Evolutionary conservation across 1,284 basidiomycete species (phyloP).

Genomic region (Xerocomus minutiporus): DNA sequence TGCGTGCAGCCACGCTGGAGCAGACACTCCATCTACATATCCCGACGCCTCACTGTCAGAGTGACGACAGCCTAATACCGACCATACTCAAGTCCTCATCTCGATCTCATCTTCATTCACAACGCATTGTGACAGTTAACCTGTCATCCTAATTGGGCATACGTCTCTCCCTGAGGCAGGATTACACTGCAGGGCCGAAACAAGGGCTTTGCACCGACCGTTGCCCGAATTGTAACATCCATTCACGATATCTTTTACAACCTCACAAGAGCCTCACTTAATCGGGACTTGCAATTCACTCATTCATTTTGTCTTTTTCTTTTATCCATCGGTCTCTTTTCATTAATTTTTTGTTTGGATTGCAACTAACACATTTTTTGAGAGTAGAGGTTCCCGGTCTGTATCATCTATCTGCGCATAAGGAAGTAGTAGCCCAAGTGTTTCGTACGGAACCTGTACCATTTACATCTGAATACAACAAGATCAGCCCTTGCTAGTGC

Average conservation of each 20-base stretch:
- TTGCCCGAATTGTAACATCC: constrained; percentile 22
- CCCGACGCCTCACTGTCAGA: constrained; percentile 11
- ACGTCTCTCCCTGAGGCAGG: constrained; percentile 1
- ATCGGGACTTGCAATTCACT: constrained; percentile 9
- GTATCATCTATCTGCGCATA: constrained; percentile 17
- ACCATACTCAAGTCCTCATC: constrained; percentile 9
- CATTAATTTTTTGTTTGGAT: constrained; percentile 11
- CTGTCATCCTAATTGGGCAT: constrained; percentile 28
- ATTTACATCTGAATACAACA: constrained; percentile 1
- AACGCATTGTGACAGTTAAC: constrained; percentile 17
- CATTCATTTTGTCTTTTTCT: constrained; percentile 1
- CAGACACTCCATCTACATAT: constrained; percentile 4
- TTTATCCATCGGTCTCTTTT: background rate
- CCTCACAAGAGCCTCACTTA: constrained; percentile 21
- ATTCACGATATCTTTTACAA: constrained; percentile 16
- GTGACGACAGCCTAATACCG: constrained; percentile 12
- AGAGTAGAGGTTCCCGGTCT: constrained; percentile 15
- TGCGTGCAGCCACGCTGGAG: constrained; percentile 1
- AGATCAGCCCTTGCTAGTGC: too few species aligned
- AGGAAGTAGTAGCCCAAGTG: constrained; percentile 1
- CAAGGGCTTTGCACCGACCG: constrained; percentile 5
- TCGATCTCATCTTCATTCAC: constrained; percentile 19
- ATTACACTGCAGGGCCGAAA: constrained; percentile 1
- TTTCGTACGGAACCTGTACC: constrained; percentile 22
- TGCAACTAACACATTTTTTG: constrained; percentile 15